Conservation (phyloP, 2,329 filamentous ascomycete genomes). For the Domatiomyces globalis region DNA sequence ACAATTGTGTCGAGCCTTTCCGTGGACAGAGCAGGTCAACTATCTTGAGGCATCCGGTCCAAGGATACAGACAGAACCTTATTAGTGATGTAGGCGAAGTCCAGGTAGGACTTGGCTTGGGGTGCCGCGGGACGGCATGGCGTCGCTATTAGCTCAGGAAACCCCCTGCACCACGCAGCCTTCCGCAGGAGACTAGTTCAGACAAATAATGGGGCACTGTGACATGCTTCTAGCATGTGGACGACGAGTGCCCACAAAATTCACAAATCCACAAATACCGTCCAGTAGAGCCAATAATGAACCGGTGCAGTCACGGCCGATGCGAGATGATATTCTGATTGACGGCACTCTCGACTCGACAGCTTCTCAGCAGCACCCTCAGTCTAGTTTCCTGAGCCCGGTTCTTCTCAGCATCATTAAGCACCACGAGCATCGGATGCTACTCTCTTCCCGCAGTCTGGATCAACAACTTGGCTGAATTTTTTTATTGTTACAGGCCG, state of each 20-base stretch:
- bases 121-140: neutral
- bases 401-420: neutral
- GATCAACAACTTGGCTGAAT: neutral
- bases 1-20: neutral
- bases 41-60: neutral
- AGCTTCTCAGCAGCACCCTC: neutral
- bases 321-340: neutral
- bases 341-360: no score
- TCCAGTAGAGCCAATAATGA: neutral
- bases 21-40: neutral
- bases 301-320: neutral
- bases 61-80: neutral
- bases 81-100: neutral
- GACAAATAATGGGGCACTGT: neutral
- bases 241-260: neutral
- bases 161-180: neutral
- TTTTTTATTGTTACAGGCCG: neutral
- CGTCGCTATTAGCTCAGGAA: neutral
- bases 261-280: neutral
- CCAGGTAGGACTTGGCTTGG: neutral
- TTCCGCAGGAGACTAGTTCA: neutral
- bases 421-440: neutral
- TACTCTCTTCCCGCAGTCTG: neutral
- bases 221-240: neutral
- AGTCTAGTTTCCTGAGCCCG: neutral